A percentile compares a stretch with the other conserved stretches of the same genome.
Conservation (phyloP, 2,329 filamentous ascomycete genomes). For the Neodidymelliopsis sp. region DNA sequence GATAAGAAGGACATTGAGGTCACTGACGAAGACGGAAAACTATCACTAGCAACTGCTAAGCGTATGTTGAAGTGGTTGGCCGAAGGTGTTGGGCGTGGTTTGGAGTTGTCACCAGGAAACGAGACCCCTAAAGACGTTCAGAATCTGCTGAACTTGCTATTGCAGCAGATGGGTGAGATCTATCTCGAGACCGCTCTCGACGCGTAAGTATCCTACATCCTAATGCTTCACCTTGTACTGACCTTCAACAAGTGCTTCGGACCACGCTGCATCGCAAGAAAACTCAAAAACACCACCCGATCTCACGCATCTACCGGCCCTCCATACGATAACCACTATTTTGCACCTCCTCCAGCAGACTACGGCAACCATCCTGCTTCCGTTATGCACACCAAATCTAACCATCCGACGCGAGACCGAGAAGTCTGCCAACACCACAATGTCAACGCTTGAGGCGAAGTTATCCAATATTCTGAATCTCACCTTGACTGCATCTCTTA, state of each 20-base stretch:
- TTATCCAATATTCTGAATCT: constrained; percentile 74
- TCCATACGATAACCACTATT: constrained; percentile 85
- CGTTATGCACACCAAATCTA: constrained; percentile 86
- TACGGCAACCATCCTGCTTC: constrained; percentile 87
- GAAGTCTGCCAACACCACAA: constrained; percentile 75
- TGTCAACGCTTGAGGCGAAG: constrained; percentile 84
- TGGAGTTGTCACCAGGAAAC: constrained; percentile 85
- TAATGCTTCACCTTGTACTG: constrained; percentile 7
- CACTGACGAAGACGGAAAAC: constrained; percentile 83
- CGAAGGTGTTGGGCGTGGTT: constrained; percentile 87
- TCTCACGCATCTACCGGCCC: constrained; percentile 78
- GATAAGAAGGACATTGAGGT: constrained; percentile 89
- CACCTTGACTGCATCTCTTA: constrained; percentile 74
- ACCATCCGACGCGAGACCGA: constrained; percentile 91
- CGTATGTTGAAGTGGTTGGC: constrained; percentile 98
- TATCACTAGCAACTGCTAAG: constrained; percentile 89
- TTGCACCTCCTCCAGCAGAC: constrained; percentile 93
- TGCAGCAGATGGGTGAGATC: constrained; percentile 87
- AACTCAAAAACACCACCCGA: constrained; percentile 85
- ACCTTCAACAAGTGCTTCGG: constrained; percentile 54
- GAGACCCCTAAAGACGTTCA: constrained; percentile 96
- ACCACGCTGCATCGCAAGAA: constrained; percentile 79
- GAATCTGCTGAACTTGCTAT: constrained; percentile 80
- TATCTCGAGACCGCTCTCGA: constrained; percentile 72
- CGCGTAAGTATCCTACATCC: constrained; percentile 50